Percentiles rank a stretch among this genome's conserved stretches.
These are phyloP conservation scores for Prunus fruticosa DNA, from an alignment of 306 rosid genomes.

Conservation along the genomic window DNA sequence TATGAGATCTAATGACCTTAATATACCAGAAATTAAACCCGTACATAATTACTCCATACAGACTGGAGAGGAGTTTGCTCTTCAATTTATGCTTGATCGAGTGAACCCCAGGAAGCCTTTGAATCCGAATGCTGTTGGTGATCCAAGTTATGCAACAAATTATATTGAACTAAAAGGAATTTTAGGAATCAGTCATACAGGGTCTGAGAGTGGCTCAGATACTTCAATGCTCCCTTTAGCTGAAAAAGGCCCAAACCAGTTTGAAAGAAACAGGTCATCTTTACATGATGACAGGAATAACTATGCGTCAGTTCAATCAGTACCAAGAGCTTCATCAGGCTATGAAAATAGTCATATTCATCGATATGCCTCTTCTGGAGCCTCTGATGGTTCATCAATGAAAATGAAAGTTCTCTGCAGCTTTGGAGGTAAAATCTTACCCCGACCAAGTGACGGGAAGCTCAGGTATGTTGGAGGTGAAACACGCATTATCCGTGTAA, in stretches of 20 bases:
- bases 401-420: slow-evolving; percentile 79
- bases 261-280: slow-evolving; percentile 40
- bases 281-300: slow-evolving; percentile 46
- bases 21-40: slow-evolving; percentile 54
- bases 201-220: slow-evolving; percentile 69
- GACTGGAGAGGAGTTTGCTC: slow-evolving; percentile 87
- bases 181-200: slow-evolving; percentile 57
- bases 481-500: slow-evolving; percentile 68
- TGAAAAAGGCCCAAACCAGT: slow-evolving; percentile 52
- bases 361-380: slow-evolving; percentile 56
- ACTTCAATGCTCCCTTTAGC: slow-evolving; percentile 46
- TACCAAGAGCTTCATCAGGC: slow-evolving; percentile 40
- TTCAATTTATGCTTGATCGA: slow-evolving; percentile 81
- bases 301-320: slow-evolving; percentile 51
- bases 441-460: slow-evolving; percentile 81
- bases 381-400: slow-evolving; percentile 45
- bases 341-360: slow-evolving; percentile 46
- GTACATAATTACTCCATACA: slow-evolving; percentile 77
- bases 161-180: slow-evolving; percentile 67
- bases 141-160: slow-evolving; percentile 45
- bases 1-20: slow-evolving; percentile 38
- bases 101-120: slow-evolving; percentile 63
- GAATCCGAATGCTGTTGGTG: slow-evolving; percentile 43
- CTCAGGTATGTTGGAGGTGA: slow-evolving; percentile 90
- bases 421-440: slow-evolving; percentile 80